Percentiles rank a stretch among this genome's conserved stretches.
These are phyloP conservation scores for Porpolomopsis calyptriformis DNA, from an alignment of 768 basidiomycete species.

Conservation along the genomic window DNA sequence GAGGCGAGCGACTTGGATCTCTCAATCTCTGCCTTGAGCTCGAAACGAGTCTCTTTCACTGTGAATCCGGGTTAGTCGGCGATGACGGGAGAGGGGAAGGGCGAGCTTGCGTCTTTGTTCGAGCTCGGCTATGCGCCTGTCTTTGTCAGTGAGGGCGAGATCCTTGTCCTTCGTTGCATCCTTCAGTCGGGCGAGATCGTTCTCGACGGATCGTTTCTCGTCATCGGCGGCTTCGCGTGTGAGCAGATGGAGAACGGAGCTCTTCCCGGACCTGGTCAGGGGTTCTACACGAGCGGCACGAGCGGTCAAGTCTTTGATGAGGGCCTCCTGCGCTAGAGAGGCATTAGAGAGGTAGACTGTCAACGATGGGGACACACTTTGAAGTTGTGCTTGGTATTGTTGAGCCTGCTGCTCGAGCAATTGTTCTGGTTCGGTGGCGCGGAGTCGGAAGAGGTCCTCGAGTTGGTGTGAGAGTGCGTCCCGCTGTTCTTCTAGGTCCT, in stretches of 20 bases:
- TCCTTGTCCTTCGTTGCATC: slow-evolving; percentile 34
- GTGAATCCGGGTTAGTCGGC: slow-evolving; percentile 1
- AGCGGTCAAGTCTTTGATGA: slow-evolving; percentile 44
- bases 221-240: slow-evolving; percentile 66
- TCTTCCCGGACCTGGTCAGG: slow-evolving; percentile 37
- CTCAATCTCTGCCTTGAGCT: slow-evolving; percentile 57
- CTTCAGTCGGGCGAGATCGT: slow-evolving; percentile 37
- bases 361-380: slow-evolving; percentile 31
- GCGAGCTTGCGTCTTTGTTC: slow-evolving; percentile 36
- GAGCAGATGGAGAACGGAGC: slow-evolving; percentile 50
- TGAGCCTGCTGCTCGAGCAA: slow-evolving; percentile 35
- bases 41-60: slow-evolving; percentile 43
- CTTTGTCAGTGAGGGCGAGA: slow-evolving; percentile 29
- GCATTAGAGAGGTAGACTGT: slow-evolving; percentile 3
- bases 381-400: slow-evolving; percentile 41
- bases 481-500: slow-evolving; percentile 16
- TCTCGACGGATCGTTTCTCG: slow-evolving; percentile 45
- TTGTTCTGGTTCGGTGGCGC: slow-evolving; percentile 58
- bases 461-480: slow-evolving; percentile 41
- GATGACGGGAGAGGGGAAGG: slow-evolving; percentile 1
- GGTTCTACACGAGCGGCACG: slow-evolving; percentile 48
- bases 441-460: slow-evolving; percentile 46
- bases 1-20: slow-evolving; percentile 34
- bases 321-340: slow-evolving; percentile 43
- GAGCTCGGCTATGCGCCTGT: slow-evolving; percentile 36